Conservation (phyloP, 345 rosid genomes). For the Capsella bursapastoris region DNA sequence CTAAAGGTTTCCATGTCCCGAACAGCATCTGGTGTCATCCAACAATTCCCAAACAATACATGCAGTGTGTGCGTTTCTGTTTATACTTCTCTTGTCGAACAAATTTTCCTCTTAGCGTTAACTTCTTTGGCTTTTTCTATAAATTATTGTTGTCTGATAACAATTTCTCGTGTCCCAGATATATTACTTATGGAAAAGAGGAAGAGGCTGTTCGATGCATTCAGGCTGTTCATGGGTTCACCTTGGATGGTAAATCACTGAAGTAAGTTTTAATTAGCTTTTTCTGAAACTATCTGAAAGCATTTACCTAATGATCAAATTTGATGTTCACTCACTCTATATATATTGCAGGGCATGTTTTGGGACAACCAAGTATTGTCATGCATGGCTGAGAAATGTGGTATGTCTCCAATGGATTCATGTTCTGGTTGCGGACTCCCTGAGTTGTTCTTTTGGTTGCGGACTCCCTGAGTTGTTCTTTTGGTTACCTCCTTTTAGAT, state of each 20-base stretch:
- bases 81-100: neutral
- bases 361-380: conserved; percentile 86
- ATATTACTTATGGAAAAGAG: conserved; percentile 66
- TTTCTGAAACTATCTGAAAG: conserved; percentile 2
- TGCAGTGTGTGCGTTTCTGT: conserved; percentile 70
- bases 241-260: conserved; percentile 69
- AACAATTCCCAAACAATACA: conserved; percentile 66
- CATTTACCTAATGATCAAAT: neutral
- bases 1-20: conserved; percentile 74
- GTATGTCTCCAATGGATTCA: conserved; percentile 41
- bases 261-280: conserved; percentile 50
- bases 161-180: conserved; percentile 40
- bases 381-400: conserved; percentile 81
- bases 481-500: conserved; percentile 18
- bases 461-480: neutral
- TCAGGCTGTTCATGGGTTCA: conserved; percentile 71
- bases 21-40: conserved; percentile 69
- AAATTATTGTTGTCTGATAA: neutral
- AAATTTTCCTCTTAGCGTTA: neutral
- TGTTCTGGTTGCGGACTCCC: neutral
- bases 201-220: conserved; percentile 77
- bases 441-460: neutral
- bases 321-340: neutral
- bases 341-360: conserved; percentile 66
- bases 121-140: neutral